Conservation (phyloP, 495 filamentous ascomycete species). For the Aspergillus wentii region DNA sequence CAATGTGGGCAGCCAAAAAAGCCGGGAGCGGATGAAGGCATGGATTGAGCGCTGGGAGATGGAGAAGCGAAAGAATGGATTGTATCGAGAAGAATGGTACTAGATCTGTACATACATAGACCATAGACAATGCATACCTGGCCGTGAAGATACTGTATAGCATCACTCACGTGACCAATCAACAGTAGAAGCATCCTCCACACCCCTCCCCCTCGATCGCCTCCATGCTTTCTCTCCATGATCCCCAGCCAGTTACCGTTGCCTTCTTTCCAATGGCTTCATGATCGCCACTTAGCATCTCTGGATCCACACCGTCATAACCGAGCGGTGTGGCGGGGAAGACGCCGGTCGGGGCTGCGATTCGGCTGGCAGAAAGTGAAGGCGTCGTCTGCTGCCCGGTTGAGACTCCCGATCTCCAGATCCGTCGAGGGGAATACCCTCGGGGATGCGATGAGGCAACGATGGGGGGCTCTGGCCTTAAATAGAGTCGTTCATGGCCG, state of each 20-base stretch:
- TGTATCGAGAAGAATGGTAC: slow-evolving; percentile 44
- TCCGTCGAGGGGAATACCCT: slow-evolving; percentile 24
- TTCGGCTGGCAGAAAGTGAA: slow-evolving; percentile 11
- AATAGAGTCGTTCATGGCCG: too few relatives aligned
- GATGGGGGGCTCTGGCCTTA: too few relatives aligned
- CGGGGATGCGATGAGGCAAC: slow-evolving; percentile 22
- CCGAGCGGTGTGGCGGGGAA: slow-evolving; percentile 4
- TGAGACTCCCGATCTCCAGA: slow-evolving; percentile 28
- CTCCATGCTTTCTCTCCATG: too few relatives aligned
- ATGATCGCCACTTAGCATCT: too few relatives aligned
- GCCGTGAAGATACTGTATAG: too few relatives aligned
- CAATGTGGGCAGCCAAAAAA: slow-evolving; percentile 72
- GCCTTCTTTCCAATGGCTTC: too few relatives aligned
- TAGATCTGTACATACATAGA: slow-evolving; percentile 4
- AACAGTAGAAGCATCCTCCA: too few relatives aligned
- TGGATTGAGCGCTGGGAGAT: slow-evolving; percentile 86
- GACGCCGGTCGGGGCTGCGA: slow-evolving; percentile 6
- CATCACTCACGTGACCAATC: too few relatives aligned
- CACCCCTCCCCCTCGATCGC: too few relatives aligned
- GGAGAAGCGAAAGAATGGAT: slow-evolving; percentile 77
- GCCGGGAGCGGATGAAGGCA: slow-evolving; percentile 76
- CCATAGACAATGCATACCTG: too few relatives aligned
- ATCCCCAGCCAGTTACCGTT: too few relatives aligned
- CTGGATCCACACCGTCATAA: too few relatives aligned
- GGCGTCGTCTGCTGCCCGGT: slow-evolving; percentile 4